Base-by-base conservation (phyloP, 257 asterid species). In the Henckelia pumila region DNA sequence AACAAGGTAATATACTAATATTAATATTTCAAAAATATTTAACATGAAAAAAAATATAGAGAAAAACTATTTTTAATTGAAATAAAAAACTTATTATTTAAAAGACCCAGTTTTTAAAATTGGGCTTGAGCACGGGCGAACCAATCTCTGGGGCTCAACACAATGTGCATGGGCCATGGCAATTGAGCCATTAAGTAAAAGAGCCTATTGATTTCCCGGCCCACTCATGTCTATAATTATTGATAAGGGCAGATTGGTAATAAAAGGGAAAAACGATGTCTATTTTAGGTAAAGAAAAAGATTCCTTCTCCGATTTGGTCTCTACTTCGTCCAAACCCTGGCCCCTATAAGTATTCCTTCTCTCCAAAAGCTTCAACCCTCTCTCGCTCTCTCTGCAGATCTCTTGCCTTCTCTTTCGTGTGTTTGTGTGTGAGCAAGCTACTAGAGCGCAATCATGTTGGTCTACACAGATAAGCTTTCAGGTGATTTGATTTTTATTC, bases 391-490 rank as follows among this genome's bases (percentile, higher is more conserved):
- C 75, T 69, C 59, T 52, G 61, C 52, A 25, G 28, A 49, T 26
- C 63, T 55, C 13, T 26, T 8, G 14, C 49, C 11, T 22, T 30
- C 61, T 23, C 10, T 29, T 19, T 17, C 13, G 30, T 35, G 13
- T 22, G 13, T 19, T 17, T 8, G 30, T 35, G 13, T 22, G 13
- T 22, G 74, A 63, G 26, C 61, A 37, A 50, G 19, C 26, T 70
- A 59, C 56, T 69, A 71, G 80, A 64, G 77, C 71, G 32, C 0
- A 59, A 63, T 65, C 70, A 80, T 80, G 85, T 77, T 78, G 79
- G 79, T 78, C 53, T 78, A 78, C 49, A 79, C 74, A 47, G 82
- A 78, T 78, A 47, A 73, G 71, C 68, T 78, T 21, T 21, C 82
- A 5, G 76, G 82, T 77, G 35, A 71, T 0, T 56, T 11, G 9